These are phyloP conservation scores for Zygosaccharomyces siamensis DNA, from an alignment of 805 yeast genomes.

Conservation along the genomic window DNA sequence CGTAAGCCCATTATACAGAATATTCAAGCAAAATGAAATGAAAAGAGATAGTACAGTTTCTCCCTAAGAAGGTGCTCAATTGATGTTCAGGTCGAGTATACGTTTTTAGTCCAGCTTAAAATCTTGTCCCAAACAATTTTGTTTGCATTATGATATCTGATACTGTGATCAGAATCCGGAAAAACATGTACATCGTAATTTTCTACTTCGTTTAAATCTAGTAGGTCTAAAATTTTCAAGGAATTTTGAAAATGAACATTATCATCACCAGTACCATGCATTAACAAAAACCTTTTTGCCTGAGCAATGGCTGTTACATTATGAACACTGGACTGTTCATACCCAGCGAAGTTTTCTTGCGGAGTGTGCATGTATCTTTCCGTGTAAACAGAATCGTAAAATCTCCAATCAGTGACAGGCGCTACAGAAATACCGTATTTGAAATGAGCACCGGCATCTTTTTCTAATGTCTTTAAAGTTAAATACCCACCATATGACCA, in stretches of 20 bases:
- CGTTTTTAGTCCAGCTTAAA: conserved; percentile 57
- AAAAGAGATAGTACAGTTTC: background rate
- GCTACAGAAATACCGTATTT: conserved; percentile 88
- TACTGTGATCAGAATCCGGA: conserved; percentile 77
- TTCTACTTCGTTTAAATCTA: conserved; percentile 69
- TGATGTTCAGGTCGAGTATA: conserved; percentile 33
- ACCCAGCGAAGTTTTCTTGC: conserved; percentile 58
- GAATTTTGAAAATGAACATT: conserved; percentile 94
- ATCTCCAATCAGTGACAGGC: conserved; percentile 75
- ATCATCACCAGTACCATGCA: conserved; percentile 98
- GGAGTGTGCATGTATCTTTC: conserved; percentile 90
- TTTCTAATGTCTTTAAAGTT: conserved; percentile 84
- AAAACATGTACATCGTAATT: conserved; percentile 76
- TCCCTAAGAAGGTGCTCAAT: no score
- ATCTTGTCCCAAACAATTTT: conserved; percentile 65
- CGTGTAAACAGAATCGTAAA: conserved; percentile 74
- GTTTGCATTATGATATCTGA: conserved; percentile 67
- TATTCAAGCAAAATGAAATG: background rate
- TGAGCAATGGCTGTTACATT: conserved; percentile 52
- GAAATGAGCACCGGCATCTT: conserved; percentile 69
- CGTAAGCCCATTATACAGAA: background rate
- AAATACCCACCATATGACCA: conserved; percentile 98
- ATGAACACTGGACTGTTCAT: conserved; percentile 50
- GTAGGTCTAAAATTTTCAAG: conserved; percentile 66
- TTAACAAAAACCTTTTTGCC: conserved; percentile 65